Conservation (phyloP, 192 early-diverging fungal genomes). For the Backusella circina region DNA sequence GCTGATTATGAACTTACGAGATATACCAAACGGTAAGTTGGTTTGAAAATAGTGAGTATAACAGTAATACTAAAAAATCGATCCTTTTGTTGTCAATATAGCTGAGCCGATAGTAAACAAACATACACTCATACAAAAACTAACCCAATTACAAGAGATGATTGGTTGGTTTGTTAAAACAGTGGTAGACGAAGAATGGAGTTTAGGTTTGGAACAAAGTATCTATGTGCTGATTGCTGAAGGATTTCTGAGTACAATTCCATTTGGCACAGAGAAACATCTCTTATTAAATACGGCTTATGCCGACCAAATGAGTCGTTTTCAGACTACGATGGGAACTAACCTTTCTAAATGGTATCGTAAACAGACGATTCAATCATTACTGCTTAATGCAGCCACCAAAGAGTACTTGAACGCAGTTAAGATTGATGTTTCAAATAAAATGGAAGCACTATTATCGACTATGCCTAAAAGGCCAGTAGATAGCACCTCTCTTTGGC, state of each 20-base stretch:
- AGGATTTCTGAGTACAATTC: slow-evolving; percentile 25
- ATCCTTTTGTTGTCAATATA: neutral
- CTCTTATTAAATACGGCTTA: slow-evolving; percentile 35
- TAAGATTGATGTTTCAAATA: neutral
- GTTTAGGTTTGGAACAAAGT: slow-evolving; percentile 20
- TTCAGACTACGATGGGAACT: slow-evolving; percentile 31
- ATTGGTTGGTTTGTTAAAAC: slow-evolving; percentile 10
- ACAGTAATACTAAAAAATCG: neutral
- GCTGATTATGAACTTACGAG: slow-evolving; percentile 25
- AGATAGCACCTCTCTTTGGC: slow-evolving; percentile 9
- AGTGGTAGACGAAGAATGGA: neutral
- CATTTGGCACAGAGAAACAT: slow-evolving; percentile 38
- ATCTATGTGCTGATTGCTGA: slow-evolving; percentile 17
- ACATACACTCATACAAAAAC: slow-evolving; percentile 10
- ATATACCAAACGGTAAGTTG: slow-evolving; percentile 2
- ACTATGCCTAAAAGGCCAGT: slow-evolving; percentile 6
- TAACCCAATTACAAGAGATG: slow-evolving; percentile 5
- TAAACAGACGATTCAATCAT: slow-evolving; percentile 34
- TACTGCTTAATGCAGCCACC: slow-evolving; percentile 33
- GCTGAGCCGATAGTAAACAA: slow-evolving; percentile 3
- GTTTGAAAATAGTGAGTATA: neutral
- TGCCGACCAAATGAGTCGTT: slow-evolving; percentile 32
- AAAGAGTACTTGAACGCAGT: slow-evolving; percentile 29
- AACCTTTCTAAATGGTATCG: slow-evolving; percentile 38
- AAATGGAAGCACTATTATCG: slow-evolving; percentile 3